These are phyloP conservation scores for Rhizophagus clarus DNA, from an alignment of 192 early-diverging fungal species.

Conservation along the genomic window DNA sequence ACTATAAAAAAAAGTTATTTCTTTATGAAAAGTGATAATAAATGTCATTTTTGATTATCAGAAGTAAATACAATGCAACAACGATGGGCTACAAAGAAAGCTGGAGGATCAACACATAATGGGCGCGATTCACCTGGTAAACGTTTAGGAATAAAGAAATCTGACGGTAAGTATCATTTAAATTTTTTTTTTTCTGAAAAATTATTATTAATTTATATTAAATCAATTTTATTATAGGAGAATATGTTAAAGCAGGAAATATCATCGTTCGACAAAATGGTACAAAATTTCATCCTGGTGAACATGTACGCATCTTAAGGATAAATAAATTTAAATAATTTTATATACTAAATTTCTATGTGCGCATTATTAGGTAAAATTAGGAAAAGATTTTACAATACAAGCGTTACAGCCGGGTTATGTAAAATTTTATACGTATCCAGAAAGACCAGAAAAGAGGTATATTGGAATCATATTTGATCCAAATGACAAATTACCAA, in stretches of 20 bases:
- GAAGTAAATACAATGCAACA: constrained; percentile 29
- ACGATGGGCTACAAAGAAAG: constrained; percentile 77
- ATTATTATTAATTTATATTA: not conserved
- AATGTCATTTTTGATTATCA: not conserved
- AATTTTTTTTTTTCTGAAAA: not conserved
- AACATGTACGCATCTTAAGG: constrained; percentile 55
- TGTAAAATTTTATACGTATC: constrained; percentile 75
- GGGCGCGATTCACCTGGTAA: constrained; percentile 78
- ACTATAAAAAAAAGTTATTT: no score
- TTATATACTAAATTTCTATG: not conserved
- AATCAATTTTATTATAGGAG: constrained; percentile 39
- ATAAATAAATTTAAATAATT: not conserved
- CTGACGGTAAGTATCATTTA: constrained; percentile 48
- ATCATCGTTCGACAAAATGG: constrained; percentile 83
- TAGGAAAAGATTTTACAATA: constrained; percentile 80
- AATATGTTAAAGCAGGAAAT: constrained; percentile 74
- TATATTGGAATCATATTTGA: constrained; percentile 68
- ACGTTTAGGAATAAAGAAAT: constrained; percentile 78
- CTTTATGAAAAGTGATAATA: not conserved
- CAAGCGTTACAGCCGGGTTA: constrained; percentile 72
- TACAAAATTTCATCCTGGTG: constrained; percentile 77
- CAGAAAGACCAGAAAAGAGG: constrained; percentile 57
- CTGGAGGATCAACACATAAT: constrained; percentile 78
- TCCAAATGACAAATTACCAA: constrained; percentile 66
- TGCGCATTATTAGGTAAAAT: constrained; percentile 48